Conservation (phyloP, 306 rosid genomes). For the Geum urbanum region DNA sequence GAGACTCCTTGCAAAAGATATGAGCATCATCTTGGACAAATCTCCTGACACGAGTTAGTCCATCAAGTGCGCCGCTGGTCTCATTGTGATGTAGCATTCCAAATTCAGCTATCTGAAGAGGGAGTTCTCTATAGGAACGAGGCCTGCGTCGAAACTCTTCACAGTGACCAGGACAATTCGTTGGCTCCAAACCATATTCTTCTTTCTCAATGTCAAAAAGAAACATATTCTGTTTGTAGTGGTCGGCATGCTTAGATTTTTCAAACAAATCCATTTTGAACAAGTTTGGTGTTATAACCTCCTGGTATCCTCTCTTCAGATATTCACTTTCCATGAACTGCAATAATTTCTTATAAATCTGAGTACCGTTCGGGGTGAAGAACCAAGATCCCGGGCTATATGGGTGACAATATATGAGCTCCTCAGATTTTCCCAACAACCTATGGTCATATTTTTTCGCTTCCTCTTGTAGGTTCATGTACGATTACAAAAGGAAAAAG, state of each 20-base stretch:
- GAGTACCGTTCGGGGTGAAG: slow-evolving; percentile 80
- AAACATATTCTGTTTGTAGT: slow-evolving; percentile 89
- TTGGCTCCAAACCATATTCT: slow-evolving; percentile 92
- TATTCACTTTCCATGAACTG: slow-evolving; percentile 69
- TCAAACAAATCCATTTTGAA: slow-evolving; percentile 89
- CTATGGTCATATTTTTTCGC: slow-evolving; percentile 90
- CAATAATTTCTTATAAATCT: slow-evolving; percentile 73
- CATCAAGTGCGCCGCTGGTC: slow-evolving; percentile 96
- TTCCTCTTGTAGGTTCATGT: slow-evolving; percentile 57
- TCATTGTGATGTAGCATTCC: slow-evolving; percentile 95
- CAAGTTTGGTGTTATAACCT: slow-evolving; percentile 90
- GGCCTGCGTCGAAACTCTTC: slow-evolving; percentile 82
- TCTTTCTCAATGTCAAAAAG: slow-evolving; percentile 88
- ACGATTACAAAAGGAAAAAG: slow-evolving; percentile 44
- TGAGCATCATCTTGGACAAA: slow-evolving; percentile 87
- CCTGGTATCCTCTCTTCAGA: slow-evolving; percentile 79
- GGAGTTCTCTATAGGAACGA: slow-evolving; percentile 91
- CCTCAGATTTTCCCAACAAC: slow-evolving; percentile 75
- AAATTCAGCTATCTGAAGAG: slow-evolving; percentile 94
- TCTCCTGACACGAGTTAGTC: slow-evolving; percentile 89
- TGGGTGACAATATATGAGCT: slow-evolving; percentile 79
- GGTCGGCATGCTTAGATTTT: slow-evolving; percentile 88
- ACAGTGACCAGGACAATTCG: slow-evolving; percentile 98
- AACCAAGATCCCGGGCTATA: slow-evolving; percentile 99
- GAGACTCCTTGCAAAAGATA: slow-evolving; percentile 88